These are phyloP conservation scores for Clausena lansium DNA, from an alignment of 345 rosid species.

Conservation along the genomic window DNA sequence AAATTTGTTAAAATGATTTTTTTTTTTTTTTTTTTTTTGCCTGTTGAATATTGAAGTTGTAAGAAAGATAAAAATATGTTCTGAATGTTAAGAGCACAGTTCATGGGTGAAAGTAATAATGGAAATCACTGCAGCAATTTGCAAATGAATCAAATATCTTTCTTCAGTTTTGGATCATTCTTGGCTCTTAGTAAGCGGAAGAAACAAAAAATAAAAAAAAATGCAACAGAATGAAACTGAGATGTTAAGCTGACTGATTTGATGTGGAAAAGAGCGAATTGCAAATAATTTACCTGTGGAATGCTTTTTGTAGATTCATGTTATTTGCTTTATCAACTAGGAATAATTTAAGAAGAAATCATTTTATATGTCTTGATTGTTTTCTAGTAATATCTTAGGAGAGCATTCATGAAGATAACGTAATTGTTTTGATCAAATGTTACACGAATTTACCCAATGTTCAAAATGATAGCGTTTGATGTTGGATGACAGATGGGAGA, in stretches of 20 bases:
- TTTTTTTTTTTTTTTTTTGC: no score
- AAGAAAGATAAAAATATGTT: no score
- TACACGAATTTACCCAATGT: neutral
- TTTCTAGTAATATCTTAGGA: neutral
- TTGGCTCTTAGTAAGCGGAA: neutral
- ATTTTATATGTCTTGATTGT: neutral
- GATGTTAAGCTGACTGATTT: neutral
- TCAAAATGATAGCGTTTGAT: conserved; percentile 7
- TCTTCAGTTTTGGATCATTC: neutral
- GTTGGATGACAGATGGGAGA: conserved; percentile 49
- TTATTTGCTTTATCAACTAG: neutral
- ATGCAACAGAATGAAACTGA: neutral
- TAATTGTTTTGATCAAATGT: neutral
- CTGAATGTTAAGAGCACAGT: no score
- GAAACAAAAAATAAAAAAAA: no score
- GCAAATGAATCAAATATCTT: no score
- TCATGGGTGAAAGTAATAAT: no score
- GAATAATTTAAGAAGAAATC: neutral
- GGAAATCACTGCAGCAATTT: no score
- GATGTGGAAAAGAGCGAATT: neutral
- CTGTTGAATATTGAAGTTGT: no score
- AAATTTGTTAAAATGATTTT: no score
- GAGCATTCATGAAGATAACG: neutral
- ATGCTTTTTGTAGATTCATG: neutral
- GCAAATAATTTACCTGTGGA: neutral